These are phyloP conservation scores for Pestalotiopsis sp. DNA, from an alignment of 2,329 filamentous ascomycete genomes.

Conservation along the genomic window DNA sequence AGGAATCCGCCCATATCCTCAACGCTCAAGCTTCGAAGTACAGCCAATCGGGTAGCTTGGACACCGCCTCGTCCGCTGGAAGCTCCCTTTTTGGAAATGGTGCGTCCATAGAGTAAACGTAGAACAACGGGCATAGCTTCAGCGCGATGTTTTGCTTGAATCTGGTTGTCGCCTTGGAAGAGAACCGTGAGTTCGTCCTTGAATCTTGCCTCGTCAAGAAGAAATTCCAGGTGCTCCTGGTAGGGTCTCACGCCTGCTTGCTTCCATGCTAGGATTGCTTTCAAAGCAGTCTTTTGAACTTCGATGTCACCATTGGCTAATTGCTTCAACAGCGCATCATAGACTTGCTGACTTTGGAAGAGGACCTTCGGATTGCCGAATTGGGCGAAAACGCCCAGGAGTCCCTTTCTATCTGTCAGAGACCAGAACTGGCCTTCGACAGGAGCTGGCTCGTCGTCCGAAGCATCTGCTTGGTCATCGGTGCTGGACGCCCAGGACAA, in stretches of 20 bases:
- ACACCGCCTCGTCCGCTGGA: conserved; percentile 80
- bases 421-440: conserved; percentile 57
- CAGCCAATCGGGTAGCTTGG: conserved; percentile 77
- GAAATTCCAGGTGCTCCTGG: conserved; percentile 80
- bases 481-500: conserved; percentile 73
- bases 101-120: conserved; percentile 84
- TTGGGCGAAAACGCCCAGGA: conserved; percentile 79
- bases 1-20: conserved; percentile 81
- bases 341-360: conserved; percentile 76
- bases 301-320: conserved; percentile 88
- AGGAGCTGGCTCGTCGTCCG: conserved; percentile 20
- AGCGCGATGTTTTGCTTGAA: conserved; percentile 72
- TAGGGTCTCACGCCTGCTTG: conserved; percentile 74
- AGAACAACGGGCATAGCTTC: conserved; percentile 85
- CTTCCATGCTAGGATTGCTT: conserved; percentile 89
- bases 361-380: conserved; percentile 87
- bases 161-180: conserved; percentile 73
- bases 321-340: conserved; percentile 72
- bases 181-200: conserved; percentile 93
- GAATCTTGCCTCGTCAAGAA: conserved; percentile 89
- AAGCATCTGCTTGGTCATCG: conserved; percentile 40
- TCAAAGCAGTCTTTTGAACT: conserved; percentile 82
- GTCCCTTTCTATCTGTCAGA: conserved; percentile 79
- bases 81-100: conserved; percentile 79
- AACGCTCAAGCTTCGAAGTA: conserved; percentile 75